Evolutionary conservation across 768 basidiomycete genomes (phyloP).

Genomic region (Collybiopsis confluens): DNA sequence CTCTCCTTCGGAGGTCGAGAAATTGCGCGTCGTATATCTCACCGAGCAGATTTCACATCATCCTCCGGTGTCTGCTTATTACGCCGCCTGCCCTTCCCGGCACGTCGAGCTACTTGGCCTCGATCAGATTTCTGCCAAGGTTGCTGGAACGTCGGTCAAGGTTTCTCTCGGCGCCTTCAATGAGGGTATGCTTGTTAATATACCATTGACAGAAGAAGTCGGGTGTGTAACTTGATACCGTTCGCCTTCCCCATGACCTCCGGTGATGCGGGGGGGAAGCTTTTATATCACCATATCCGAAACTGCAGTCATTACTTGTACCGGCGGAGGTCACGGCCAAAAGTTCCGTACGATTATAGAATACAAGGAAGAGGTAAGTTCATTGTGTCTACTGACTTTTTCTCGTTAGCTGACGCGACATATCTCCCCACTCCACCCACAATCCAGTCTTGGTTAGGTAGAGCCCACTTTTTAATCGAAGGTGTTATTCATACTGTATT

Average conservation of each 20-base stretch:
- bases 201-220: slow-evolving; percentile 69
- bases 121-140: no score
- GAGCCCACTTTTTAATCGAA: slow-evolving; percentile 78
- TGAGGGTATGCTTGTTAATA: no score
- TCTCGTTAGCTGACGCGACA: slow-evolving; percentile 1
- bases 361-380: slow-evolving; percentile 90
- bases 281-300: slow-evolving; percentile 89
- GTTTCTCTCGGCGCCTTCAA: no score
- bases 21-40: no score
- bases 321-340: slow-evolving; percentile 55
- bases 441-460: slow-evolving; percentile 91
- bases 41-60: no score
- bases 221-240: slow-evolving; percentile 76
- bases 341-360: slow-evolving; percentile 81
- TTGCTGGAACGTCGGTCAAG: no score
- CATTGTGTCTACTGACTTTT: background rate
- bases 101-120: slow-evolving; percentile 68
- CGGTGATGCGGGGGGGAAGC: slow-evolving; percentile 83
- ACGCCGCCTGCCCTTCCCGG: no score
- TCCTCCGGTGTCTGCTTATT: no score
- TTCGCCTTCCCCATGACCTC: slow-evolving; percentile 86
- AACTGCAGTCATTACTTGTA: slow-evolving; percentile 76
- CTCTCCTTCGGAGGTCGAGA: no score
- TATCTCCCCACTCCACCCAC: no score
- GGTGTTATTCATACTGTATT: no score